Evolutionary conservation across 164 flowering plant genomes (phyloP), one percentile per base, ranked within the genome.

Genomic region (Sedum album): DNA sequence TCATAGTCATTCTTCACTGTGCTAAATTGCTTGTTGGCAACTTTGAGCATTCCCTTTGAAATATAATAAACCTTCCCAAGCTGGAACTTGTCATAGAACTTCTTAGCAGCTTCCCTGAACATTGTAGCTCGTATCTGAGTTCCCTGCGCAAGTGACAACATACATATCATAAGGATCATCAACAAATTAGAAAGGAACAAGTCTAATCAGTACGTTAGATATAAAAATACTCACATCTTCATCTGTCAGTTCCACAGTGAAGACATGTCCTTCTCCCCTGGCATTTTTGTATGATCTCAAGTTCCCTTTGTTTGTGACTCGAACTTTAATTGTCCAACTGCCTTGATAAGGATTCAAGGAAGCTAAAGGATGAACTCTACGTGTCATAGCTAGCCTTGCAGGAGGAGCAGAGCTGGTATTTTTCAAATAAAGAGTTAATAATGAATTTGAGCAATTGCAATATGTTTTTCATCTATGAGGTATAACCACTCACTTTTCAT

Each of bases 1-100:
- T 95, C 99, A 41, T 41, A 81, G 73, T 95, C 96, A 81, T 95
- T 92, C 66, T 89, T 81, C 1, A 92, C 97, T 0, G 94, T 95
- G 73, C 80, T 87, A 65, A 76, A 41, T 41, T 41, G 46, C 46
- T 41, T 41, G 46, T 41, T 41, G 46, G 46, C 46, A 8, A 41
- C 46, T 41, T 41, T 41, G 15, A 41, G 46, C 46, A 41, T 41
- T 41, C 46, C 46, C 15, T 41, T 41, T 41, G 46, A 41, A 8
- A 41, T 41, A 41, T 41, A 41, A 41, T 41, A 41, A 41, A 41
- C 46, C 15, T 41, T 41, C 46, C 46, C 46, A 41, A 41, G 46
- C 46, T 41, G 46, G 46, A 41, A 41, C 46, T 41, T 41, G 46
- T 41, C 46, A 41, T 41, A 41, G 46, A 41, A 41, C 11, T 41